Base-by-base conservation (phyloP, 1,284 basidiomycete species). In the Hypsizygus ulmarius region DNA sequence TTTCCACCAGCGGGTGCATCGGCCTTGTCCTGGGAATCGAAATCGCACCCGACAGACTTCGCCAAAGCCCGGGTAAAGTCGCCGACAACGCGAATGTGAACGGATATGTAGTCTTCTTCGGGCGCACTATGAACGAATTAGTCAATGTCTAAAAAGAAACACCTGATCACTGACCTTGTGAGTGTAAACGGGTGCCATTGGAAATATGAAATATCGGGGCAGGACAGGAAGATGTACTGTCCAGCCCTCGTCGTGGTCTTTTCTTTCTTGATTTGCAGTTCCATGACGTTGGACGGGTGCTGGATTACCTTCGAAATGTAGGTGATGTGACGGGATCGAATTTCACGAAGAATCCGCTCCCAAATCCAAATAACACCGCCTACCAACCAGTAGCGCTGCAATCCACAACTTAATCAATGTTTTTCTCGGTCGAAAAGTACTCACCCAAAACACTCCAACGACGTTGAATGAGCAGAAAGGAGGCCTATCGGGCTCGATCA, bases 131-230 rank as follows among this genome's bases (percentile, higher is more conserved):
- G 45, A 47, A 37, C 43, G 33, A 3, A 18, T 56, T 11, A 47
- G 33, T 5, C 41, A 25, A 43, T 35, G 29, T 15, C 34, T 40
- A n/a, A 39, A 36, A n/a, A 6, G 21, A 15, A 30, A 25, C 9
- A 38, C 10, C 18, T 27, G 5, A 40, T 14, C 10, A 62, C 69
- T 32, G 51, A 77, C 78, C 83, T 87, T 18, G 90, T 94, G 54
- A 95, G 79, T 12, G 91, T 94, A 75, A 94, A 94, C 16, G 92
- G 92, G 64, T 95, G 91, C 88, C 92, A 96, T 63, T 95, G 91
- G 78, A 88, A 94, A 73, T 91, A 93, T 8, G 87, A 91, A 32
- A 95, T 74, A 64, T 90, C 89, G 5, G 93, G 93, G 69, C 90
- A 89, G 52, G 71, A 82, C 41, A 95, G 66, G 74, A 93, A 93